A percentile compares a stretch with the other conserved stretches of the same genome.
Evolutionary conservation across 805 yeast species (phyloP).

Genomic region (Candida maltosa): DNA sequence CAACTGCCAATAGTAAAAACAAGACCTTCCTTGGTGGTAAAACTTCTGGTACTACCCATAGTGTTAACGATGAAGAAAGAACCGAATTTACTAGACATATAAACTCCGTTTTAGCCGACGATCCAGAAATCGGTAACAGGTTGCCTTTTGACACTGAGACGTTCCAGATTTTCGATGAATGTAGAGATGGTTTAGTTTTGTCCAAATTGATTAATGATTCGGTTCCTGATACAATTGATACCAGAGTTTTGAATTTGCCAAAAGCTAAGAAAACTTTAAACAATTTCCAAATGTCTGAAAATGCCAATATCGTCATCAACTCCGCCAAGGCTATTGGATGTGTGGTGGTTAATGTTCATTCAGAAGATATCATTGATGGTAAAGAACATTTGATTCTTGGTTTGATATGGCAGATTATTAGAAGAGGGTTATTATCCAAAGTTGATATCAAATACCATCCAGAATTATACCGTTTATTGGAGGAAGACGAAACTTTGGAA

Average conservation of each 20-base stretch:
- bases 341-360: slow-evolving; percentile 94
- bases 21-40: slow-evolving; percentile 82
- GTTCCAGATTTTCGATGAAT: slow-evolving; percentile 94
- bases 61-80: slow-evolving; percentile 96
- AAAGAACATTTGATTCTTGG: slow-evolving; percentile 90
- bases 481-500: slow-evolving; percentile 95
- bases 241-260: slow-evolving; percentile 91
- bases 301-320: slow-evolving; percentile 95
- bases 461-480: slow-evolving; percentile 88
- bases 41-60: slow-evolving; percentile 90
- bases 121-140: slow-evolving; percentile 75
- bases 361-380: slow-evolving; percentile 93
- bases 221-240: slow-evolving; percentile 97
- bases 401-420: slow-evolving; percentile 93
- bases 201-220: slow-evolving; percentile 95
- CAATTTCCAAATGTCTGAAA: slow-evolving; percentile 93
- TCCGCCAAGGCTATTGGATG: slow-evolving; percentile 99
- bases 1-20: slow-evolving; percentile 47
- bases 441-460: slow-evolving; percentile 96
- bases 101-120: slow-evolving; percentile 88
- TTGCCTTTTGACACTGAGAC: slow-evolving; percentile 91
- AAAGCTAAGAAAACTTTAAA: slow-evolving; percentile 71
- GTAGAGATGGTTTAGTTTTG: slow-evolving; percentile 89
- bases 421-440: slow-evolving; percentile 91
- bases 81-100: slow-evolving; percentile 94